Base-by-base conservation (phyloP, 495 filamentous ascomycete genomes). In the Tetracladium marchalianum region DNA sequence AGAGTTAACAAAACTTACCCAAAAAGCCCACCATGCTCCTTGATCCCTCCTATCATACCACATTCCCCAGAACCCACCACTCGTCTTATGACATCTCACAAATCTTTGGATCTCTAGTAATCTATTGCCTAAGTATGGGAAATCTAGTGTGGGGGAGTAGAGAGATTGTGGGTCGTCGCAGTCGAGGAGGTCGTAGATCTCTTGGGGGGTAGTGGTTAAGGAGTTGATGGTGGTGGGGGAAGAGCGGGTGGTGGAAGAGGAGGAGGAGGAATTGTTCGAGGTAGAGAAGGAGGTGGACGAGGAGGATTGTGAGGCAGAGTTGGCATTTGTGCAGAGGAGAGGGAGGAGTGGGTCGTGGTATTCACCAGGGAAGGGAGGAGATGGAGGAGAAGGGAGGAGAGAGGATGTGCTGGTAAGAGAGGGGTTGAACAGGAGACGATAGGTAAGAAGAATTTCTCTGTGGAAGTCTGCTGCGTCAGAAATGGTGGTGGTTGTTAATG, bases 361-460 rank as follows among this genome's bases (percentile, higher is more conserved):
- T n/a, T n/a, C n/a, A n/a, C n/a, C n/a, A 7, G 22, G 22, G 3
- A 3, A 7, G 3, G 22, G 22, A 3, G 7, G 3, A 7, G 3
- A 3, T 27, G 22, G 22, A 7, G 22, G 7, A 7, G 22, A 27
- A 7, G 22, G 22, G 22, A 27, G 22, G 22, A 27, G 22, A 3
- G 49, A 51, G 4, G 16, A 9, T 22, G 11, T 12, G n/a, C n/a
- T n/a, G n/a, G n/a, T n/a, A n/a, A n/a, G n/a, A 15, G 8, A 37
- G 33, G 47, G 50, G 1, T 34, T 40, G 13, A 52, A 52, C 10
- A 52, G 43, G 18, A 52, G 44, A 5, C 50, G 50, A 34, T 47
- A 52, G 39, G 50, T 43, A 5, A 52, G 42, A 12, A 52, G 50
- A 11, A 52, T 41, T 44, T 52, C 50, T 16, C 18, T 42, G 35